These are phyloP conservation scores for Penicillium rolfsii DNA, from an alignment of 2,329 filamentous ascomycete species.

Conservation along the genomic window DNA sequence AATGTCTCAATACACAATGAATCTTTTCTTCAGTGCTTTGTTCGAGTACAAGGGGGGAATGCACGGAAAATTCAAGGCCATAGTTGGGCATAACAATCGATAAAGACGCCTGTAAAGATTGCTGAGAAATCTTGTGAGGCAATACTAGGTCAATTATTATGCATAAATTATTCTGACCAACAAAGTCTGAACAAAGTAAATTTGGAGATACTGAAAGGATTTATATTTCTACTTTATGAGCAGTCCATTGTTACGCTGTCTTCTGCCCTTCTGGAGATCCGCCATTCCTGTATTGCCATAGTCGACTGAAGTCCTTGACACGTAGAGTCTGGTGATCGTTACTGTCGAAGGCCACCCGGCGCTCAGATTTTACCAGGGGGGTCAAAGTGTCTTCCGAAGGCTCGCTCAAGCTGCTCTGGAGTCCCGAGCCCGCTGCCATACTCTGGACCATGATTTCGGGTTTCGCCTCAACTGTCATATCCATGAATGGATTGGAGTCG, in stretches of 20 bases:
- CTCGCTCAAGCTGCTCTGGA: slow-evolving; percentile 5
- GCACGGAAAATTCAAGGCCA: neutral
- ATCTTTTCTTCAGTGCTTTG: neutral
- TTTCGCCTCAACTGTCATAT: slow-evolving; percentile 31
- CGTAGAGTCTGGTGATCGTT: slow-evolving; percentile 16
- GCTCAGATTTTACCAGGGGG: slow-evolving; percentile 9
- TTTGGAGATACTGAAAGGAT: neutral
- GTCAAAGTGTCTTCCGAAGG: slow-evolving; percentile 18
- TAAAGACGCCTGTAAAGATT: neutral
- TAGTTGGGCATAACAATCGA: neutral
- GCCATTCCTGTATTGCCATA: slow-evolving; percentile 48
- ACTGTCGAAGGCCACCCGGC: neutral
- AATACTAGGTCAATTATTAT: neutral
- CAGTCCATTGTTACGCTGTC: neutral
- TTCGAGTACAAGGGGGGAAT: neutral
- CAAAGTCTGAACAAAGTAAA: neutral
- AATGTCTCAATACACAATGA: neutral
- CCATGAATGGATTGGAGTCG: slow-evolving; percentile 42
- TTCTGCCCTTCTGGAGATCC: slow-evolving; percentile 23
- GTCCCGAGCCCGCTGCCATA: neutral
- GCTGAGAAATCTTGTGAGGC: neutral
- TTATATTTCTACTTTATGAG: neutral
- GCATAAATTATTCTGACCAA: neutral
- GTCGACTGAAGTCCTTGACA: slow-evolving; percentile 44
- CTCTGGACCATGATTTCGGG: slow-evolving; percentile 3